These are phyloP conservation scores for Aspergillus tamarii DNA, from an alignment of 2,329 filamentous ascomycete species.

Conservation along the genomic window DNA sequence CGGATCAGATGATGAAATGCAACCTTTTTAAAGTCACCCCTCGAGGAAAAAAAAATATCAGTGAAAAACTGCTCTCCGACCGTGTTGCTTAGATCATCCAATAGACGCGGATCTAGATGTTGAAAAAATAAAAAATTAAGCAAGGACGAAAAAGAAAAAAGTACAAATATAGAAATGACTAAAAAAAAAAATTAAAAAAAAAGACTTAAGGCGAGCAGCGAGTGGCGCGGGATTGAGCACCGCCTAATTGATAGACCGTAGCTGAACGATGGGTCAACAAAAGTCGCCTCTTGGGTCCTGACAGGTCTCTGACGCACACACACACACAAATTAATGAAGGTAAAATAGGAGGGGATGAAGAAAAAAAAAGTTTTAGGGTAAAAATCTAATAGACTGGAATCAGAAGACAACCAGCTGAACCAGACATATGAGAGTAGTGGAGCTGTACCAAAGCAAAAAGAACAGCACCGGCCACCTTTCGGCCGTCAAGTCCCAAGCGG, in stretches of 20 bases:
- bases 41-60: neutral
- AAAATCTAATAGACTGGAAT: constrained; percentile 19
- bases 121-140: constrained; percentile 3
- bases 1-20: constrained; percentile 11
- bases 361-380: constrained; percentile 11
- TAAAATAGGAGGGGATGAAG: neutral
- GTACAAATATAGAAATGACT: constrained; percentile 4
- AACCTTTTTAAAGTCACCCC: neutral
- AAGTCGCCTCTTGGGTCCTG: constrained; percentile 22
- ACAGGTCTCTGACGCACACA: constrained; percentile 24
- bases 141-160: constrained; percentile 7
- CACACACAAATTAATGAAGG: constrained; percentile 13
- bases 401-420: constrained; percentile 20
- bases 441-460: constrained; percentile 26
- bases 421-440: constrained; percentile 24
- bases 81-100: constrained; percentile 14
- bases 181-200: neutral
- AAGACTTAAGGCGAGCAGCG: constrained; percentile 6
- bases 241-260: constrained; percentile 27
- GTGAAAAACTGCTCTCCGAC: constrained; percentile 10
- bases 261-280: constrained; percentile 30
- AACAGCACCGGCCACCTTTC: constrained; percentile 24
- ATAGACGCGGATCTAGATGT: constrained; percentile 12
- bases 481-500: constrained; percentile 22
- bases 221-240: constrained; percentile 24